Conservation (phyloP, 1,284 basidiomycete genomes). For the Xerocomus nothofagi region DNA sequence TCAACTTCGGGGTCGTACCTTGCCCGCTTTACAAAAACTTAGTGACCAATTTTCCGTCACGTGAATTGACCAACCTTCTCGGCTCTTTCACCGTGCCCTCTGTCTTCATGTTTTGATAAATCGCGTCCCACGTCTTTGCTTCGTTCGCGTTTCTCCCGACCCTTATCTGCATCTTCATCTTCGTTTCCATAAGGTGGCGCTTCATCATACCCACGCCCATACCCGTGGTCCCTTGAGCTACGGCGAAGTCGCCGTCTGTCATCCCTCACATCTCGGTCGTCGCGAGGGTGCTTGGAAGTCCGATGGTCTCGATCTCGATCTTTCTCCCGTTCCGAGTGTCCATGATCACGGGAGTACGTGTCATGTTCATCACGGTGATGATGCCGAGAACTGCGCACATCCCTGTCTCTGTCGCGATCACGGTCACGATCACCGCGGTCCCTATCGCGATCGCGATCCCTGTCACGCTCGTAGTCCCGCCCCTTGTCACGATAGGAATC, state of each 20-base stretch:
- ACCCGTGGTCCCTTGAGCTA: slow-evolving; percentile 35
- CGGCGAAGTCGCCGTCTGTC: slow-evolving; percentile 40
- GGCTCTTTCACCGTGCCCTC: slow-evolving; percentile 50
- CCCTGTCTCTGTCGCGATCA: slow-evolving; percentile 45
- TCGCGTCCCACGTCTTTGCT: slow-evolving; percentile 49
- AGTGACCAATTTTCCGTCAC: background rate
- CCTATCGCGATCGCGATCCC: slow-evolving; percentile 43
- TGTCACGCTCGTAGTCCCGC: slow-evolving; percentile 36
- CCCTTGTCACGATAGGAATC: slow-evolving; percentile 34
- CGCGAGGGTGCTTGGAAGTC: slow-evolving; percentile 42
- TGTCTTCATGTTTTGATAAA: slow-evolving; percentile 32
- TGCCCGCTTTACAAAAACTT: slow-evolving; percentile 44
- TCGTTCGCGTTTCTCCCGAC: slow-evolving; percentile 49
- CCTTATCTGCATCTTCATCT: slow-evolving; percentile 31
- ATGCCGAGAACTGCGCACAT: slow-evolving; percentile 32
- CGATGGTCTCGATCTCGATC: slow-evolving; percentile 49
- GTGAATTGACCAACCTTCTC: slow-evolving; percentile 57
- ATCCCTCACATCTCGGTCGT: slow-evolving; percentile 51
- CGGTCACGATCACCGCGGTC: slow-evolving; percentile 42
- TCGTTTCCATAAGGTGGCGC: slow-evolving; percentile 40
- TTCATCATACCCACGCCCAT: slow-evolving; percentile 42
- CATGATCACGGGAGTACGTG: slow-evolving; percentile 38
- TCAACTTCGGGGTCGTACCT: slow-evolving; percentile 49
- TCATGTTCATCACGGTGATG: slow-evolving; percentile 39
- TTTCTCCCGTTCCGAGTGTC: slow-evolving; percentile 40